phyloP scores from a whole-genome alignment of 331 rosid genomes.

The Arachis monticola region DNA sequence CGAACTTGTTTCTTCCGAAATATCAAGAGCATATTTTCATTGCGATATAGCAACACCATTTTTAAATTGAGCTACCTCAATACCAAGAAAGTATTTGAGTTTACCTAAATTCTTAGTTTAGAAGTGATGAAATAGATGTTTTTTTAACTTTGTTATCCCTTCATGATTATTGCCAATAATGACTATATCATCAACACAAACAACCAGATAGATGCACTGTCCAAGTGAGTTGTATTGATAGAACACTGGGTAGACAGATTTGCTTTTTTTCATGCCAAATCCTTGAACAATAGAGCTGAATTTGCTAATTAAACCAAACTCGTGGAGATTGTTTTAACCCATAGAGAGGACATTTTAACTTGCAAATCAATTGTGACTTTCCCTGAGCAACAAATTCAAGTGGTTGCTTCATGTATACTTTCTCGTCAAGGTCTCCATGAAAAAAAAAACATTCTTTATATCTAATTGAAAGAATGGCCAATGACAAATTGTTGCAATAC shows the following conservation, averaged over 20 bases:
- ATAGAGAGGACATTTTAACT: not conserved
- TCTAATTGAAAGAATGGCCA: not conserved
- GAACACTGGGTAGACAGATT: too few relatives aligned
- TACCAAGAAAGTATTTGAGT: not conserved
- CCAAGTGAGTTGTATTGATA: not conserved
- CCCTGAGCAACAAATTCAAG: not conserved
- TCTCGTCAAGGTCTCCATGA: not conserved
- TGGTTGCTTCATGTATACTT: not conserved
- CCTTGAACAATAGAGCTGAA: not conserved
- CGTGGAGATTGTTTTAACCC: not conserved
- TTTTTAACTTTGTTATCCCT: too few relatives aligned
- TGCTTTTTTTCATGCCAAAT: not conserved
- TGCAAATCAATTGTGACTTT: not conserved
- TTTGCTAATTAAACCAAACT: not conserved
- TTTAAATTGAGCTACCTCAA: too few relatives aligned
- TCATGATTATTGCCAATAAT: not conserved
- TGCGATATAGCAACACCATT: too few relatives aligned
- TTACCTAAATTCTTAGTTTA: not conserved
- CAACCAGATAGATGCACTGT: not conserved
- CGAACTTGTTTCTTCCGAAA: too few relatives aligned
- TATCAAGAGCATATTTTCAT: too few relatives aligned
- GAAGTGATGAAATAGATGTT: not conserved
- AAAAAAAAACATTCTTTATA: too few relatives aligned
- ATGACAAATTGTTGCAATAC: not conserved
- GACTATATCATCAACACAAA: not conserved